These are phyloP conservation scores for Harringtonia aguacate DNA, from an alignment of 2,329 filamentous ascomycete species.

Conservation along the genomic window DNA sequence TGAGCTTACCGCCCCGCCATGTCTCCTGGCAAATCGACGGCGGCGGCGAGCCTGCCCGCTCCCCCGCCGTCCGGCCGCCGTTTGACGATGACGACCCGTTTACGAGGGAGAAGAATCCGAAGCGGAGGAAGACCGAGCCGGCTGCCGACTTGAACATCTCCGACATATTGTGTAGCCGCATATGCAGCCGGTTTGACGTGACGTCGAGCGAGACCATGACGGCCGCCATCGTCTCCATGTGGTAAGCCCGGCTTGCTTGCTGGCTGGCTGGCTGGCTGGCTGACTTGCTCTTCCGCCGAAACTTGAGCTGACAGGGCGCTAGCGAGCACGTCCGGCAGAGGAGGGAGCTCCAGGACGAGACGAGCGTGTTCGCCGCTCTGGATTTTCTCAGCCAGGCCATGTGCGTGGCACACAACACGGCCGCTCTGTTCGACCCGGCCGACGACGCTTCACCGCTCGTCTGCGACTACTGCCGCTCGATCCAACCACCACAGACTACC, in stretches of 20 bases:
- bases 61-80: constrained; percentile 1
- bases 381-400: constrained; percentile 4
- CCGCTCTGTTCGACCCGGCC: neutral
- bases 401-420: constrained; percentile 6
- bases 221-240: constrained; percentile 5
- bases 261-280: too few species aligned
- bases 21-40: neutral
- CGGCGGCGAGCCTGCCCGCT: constrained; percentile 1
- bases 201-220: neutral
- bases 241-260: constrained; percentile 1
- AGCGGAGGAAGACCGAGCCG: constrained; percentile 7
- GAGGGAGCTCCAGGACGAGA: neutral
- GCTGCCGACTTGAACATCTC: neutral
- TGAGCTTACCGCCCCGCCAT: constrained; percentile 6
- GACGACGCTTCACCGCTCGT: constrained; percentile 4
- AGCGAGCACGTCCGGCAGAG: neutral
- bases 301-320: neutral
- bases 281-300: neutral
- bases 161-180: constrained; percentile 1
- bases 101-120: constrained; percentile 6
- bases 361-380: constrained; percentile 1
- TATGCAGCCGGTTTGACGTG: constrained; percentile 3
- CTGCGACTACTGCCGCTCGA: constrained; percentile 4
- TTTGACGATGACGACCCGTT: constrained; percentile 6
- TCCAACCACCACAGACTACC: too few species aligned